phyloP scores from a whole-genome alignment of 768 basidiomycete species.

The Dentipellis sp. region DNA sequence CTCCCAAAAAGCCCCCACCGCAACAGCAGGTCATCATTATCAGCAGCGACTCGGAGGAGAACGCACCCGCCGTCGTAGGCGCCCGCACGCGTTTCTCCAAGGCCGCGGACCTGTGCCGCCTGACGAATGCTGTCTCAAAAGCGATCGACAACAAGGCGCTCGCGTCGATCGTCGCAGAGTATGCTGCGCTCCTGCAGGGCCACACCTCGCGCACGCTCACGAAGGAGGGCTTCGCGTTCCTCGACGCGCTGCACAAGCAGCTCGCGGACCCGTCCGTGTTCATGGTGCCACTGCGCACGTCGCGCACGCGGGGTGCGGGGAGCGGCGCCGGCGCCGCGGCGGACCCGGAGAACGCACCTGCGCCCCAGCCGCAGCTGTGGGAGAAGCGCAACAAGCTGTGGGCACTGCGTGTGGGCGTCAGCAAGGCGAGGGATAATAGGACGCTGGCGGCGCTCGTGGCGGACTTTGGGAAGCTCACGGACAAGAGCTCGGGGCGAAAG shows the following conservation, averaged over 20 bases:
- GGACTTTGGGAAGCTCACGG: constrained; percentile 63
- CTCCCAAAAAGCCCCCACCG: constrained; percentile 1
- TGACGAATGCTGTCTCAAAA: constrained; percentile 32
- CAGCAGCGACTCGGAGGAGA: constrained; percentile 28
- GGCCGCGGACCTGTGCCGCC: constrained; percentile 39
- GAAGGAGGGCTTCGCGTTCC: constrained; percentile 60
- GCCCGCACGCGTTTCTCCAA: constrained; percentile 32
- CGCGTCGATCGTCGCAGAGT: constrained; percentile 46
- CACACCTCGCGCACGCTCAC: constrained; percentile 60
- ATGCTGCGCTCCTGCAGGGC: constrained; percentile 50
- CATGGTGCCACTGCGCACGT: constrained; percentile 43
- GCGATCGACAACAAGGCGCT: constrained; percentile 50
- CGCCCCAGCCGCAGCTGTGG: constrained; percentile 26
- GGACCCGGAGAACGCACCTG: constrained; percentile 26
- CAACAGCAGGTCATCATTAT: constrained; percentile 34
- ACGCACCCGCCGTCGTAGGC: constrained; percentile 18
- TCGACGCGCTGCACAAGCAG: constrained; percentile 63
- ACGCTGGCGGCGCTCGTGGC: constrained; percentile 55
- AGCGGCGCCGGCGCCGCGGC: constrained; percentile 1
- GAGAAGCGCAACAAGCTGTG: constrained; percentile 47
- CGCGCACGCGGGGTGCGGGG: constrained; percentile 11
- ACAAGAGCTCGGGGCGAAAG: constrained; percentile 58
- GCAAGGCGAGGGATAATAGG: constrained; percentile 38
- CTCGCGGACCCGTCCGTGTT: constrained; percentile 60
- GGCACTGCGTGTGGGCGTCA: constrained; percentile 46